Conservation (phyloP, 2,329 filamentous ascomycete species). For the Bertia moriformis region DNA sequence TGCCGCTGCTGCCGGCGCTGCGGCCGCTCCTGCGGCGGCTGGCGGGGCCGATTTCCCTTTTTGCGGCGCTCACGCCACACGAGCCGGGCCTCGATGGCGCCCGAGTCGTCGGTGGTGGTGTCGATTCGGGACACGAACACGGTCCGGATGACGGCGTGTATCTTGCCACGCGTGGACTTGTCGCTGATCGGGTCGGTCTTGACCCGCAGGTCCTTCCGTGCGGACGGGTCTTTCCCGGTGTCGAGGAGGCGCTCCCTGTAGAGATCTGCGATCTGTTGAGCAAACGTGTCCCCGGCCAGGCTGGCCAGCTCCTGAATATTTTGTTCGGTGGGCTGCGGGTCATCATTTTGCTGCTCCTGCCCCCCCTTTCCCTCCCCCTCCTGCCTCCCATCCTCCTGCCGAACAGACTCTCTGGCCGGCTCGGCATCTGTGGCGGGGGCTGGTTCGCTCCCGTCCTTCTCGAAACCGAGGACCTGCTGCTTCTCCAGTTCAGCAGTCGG, state of each 20-base stretch:
- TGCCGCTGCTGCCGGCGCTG: constrained; percentile 4
- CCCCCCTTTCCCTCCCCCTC: too few relatives aligned
- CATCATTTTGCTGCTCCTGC: constrained; percentile 1
- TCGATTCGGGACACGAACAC: constrained; percentile 70
- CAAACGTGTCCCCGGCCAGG: constrained; percentile 22
- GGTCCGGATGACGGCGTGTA: constrained; percentile 37
- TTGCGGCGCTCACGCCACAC: constrained; percentile 28
- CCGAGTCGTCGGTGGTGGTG: constrained; percentile 45
- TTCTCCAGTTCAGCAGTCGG: constrained; percentile 1
- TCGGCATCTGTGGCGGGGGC: too few relatives aligned
- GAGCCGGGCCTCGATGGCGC: constrained; percentile 52
- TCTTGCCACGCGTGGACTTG: constrained; percentile 20
- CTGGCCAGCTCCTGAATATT: constrained; percentile 19
- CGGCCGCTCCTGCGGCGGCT: constrained; percentile 16
- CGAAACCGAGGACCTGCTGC: neutral
- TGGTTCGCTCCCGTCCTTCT: too few relatives aligned
- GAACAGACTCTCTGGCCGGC: neutral
- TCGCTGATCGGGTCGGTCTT: constrained; percentile 26
- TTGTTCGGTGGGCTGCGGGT: constrained; percentile 4
- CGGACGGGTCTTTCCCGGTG: constrained; percentile 9
- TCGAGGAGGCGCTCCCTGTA: constrained; percentile 17
- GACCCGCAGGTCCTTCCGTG: constrained; percentile 11
- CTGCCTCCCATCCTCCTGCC: constrained; percentile 2
- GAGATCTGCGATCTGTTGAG: constrained; percentile 23
- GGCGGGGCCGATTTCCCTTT: constrained; percentile 8